Evolutionary conservation across 2,329 filamentous ascomycete species (phyloP).

Genomic region (Pseudogymnoascus sp.): DNA sequence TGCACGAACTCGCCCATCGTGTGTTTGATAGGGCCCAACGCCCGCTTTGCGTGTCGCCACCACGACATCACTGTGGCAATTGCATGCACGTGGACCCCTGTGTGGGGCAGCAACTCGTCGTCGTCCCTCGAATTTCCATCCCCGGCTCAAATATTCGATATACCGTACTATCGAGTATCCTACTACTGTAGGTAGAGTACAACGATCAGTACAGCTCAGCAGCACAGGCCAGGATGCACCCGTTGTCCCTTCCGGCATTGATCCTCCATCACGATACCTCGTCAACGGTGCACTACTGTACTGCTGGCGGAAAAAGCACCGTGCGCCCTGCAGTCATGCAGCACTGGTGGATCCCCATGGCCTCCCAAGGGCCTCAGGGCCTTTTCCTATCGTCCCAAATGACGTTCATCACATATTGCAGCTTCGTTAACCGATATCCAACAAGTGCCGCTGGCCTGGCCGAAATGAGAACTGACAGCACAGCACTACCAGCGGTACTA

Average conservation of each 20-base stretch:
- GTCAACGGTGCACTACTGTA: neutral
- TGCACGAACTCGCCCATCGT: neutral
- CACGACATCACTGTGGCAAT: neutral
- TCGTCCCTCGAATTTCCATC: neutral
- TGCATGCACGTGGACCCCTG: neutral
- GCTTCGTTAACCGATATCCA: neutral
- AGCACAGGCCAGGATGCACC: neutral
- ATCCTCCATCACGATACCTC: neutral
- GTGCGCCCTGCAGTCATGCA: neutral
- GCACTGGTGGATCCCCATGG: neutral
- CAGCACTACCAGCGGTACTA: neutral
- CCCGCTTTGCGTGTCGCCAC: neutral
- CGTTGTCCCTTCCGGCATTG: neutral
- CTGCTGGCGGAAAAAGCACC: neutral
- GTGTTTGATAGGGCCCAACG: neutral
- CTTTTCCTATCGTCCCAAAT: neutral
- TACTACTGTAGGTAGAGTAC: too few species aligned
- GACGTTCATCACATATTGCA: neutral
- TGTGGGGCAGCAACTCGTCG: neutral
- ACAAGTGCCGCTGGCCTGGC: neutral
- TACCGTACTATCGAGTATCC: too few species aligned
- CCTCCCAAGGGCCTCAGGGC: neutral
- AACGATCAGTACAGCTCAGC: neutral
- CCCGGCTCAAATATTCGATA: neutral
- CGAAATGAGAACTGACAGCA: neutral